A percentile compares a stretch with the other conserved stretches of the same genome.
These are phyloP conservation scores for Sclerotinia minor DNA, from an alignment of 2,329 filamentous ascomycete species.

Conservation along the genomic window DNA sequence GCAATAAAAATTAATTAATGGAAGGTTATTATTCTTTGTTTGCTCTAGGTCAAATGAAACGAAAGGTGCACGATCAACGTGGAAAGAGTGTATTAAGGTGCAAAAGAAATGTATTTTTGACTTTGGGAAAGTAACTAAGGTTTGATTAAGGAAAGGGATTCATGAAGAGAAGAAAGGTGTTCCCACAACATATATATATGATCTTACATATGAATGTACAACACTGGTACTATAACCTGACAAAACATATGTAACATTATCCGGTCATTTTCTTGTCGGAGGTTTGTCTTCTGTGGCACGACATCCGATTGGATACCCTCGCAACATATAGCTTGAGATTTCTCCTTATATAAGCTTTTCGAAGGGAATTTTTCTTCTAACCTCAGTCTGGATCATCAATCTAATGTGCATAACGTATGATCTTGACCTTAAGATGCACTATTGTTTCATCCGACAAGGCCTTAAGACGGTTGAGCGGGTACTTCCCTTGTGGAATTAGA, in stretches of 20 bases:
- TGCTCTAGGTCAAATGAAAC: neutral
- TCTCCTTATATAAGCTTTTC: neutral
- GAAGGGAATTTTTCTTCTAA: neutral
- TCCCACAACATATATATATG: neutral
- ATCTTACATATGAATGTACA: neutral
- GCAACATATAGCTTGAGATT: neutral
- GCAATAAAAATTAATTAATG: neutral
- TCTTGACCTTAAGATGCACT: neutral
- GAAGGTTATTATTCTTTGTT: neutral
- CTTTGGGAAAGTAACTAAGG: neutral
- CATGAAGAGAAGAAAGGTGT: neutral
- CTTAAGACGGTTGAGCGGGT: neutral
- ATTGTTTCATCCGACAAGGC: neutral
- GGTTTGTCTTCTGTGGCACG: neutral
- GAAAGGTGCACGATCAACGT: conserved; percentile 19
- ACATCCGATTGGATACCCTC: neutral
- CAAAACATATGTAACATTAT: neutral
- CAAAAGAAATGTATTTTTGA: conserved; percentile 9
- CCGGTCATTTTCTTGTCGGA: neutral
- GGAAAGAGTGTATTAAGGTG: neutral
- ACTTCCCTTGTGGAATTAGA: neutral
- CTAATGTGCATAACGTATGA: neutral
- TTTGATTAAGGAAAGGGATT: neutral
- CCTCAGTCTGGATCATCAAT: neutral
- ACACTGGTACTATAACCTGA: neutral